Percentiles rank a stretch among this genome's conserved stretches.
Evolutionary conservation across 2,329 filamentous ascomycete genomes (phyloP).

Genomic region (Calycina herbarum): DNA sequence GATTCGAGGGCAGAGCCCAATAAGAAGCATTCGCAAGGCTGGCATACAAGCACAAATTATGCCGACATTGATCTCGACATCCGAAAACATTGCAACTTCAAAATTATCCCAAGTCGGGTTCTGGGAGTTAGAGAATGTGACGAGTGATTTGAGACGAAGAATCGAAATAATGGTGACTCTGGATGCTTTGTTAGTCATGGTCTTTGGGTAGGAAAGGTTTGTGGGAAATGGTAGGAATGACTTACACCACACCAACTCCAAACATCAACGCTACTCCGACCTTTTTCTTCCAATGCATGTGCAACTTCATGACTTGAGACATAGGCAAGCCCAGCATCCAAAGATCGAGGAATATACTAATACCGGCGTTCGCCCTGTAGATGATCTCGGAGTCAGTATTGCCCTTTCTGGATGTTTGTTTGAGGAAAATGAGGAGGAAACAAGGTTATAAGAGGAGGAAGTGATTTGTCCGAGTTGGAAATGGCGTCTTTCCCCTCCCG

Average conservation of each 20-base stretch:
- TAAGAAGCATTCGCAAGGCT: constrained; percentile 51
- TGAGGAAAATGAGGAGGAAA: too few relatives aligned
- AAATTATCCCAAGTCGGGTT: constrained; percentile 57
- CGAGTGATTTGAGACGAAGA: constrained; percentile 12
- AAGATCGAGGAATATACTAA: constrained; percentile 13
- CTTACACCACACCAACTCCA: constrained; percentile 16
- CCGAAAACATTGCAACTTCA: constrained; percentile 86
- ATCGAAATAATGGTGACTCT: constrained; percentile 15
- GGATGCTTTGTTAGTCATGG: neutral
- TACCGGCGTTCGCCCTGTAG: constrained; percentile 6
- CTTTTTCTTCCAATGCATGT: constrained; percentile 14
- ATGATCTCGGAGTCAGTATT: too few relatives aligned
- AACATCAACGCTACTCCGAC: constrained; percentile 15
- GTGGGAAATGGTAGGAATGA: neutral
- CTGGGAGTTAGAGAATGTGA: constrained; percentile 8
- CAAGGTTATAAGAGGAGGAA: too few relatives aligned
- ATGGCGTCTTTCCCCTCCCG: too few relatives aligned
- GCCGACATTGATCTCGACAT: constrained; percentile 85
- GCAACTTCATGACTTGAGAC: neutral
- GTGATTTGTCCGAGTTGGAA: too few relatives aligned
- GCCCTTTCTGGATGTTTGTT: too few relatives aligned
- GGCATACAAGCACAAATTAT: constrained; percentile 93
- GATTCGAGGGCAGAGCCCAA: neutral
- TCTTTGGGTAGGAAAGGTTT: neutral
- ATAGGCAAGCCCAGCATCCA: constrained; percentile 15